phyloP scores from a whole-genome alignment of 129 eudicot genomes.

The Oenanthe sinensis region DNA sequence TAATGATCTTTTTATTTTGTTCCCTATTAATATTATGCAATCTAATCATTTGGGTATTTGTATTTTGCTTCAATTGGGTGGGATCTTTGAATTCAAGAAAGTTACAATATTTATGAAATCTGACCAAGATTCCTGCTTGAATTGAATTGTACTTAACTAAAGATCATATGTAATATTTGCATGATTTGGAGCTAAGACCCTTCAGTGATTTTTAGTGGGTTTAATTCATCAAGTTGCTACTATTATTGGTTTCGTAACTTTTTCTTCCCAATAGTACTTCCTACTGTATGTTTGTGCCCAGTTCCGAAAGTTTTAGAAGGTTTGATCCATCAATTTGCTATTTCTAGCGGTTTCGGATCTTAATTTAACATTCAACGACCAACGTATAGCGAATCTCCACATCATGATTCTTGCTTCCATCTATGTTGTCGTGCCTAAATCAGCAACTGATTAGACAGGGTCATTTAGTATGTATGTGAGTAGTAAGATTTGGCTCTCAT shows the following conservation, averaged over 20 bases:
- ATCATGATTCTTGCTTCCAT: not conserved
- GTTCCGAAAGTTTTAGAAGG: not conserved
- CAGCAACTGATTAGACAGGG: not conserved
- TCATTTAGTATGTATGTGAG: not conserved
- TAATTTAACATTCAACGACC: not conserved
- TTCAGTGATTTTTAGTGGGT: not conserved
- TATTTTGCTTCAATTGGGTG: not conserved
- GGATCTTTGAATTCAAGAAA: not conserved
- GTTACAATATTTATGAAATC: not conserved
- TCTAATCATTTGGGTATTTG: not conserved
- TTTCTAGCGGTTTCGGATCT: not conserved
- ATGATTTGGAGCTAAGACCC: not conserved
- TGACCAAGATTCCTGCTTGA: not conserved
- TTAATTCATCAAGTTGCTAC: not conserved
- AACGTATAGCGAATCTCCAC: not conserved
- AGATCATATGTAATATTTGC: not conserved
- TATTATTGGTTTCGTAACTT: not conserved
- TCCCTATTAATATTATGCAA: not conserved
- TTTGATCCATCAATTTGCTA: not conserved
- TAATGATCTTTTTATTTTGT: not conserved
- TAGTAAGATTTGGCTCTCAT: not conserved
- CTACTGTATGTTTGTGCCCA: not conserved
- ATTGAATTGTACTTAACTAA: not conserved
- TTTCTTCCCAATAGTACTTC: not conserved
- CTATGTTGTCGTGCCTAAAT: not conserved